Base-by-base conservation (phyloP, 192 early-diverging fungal species). In the Coemansia sp. region DNA sequence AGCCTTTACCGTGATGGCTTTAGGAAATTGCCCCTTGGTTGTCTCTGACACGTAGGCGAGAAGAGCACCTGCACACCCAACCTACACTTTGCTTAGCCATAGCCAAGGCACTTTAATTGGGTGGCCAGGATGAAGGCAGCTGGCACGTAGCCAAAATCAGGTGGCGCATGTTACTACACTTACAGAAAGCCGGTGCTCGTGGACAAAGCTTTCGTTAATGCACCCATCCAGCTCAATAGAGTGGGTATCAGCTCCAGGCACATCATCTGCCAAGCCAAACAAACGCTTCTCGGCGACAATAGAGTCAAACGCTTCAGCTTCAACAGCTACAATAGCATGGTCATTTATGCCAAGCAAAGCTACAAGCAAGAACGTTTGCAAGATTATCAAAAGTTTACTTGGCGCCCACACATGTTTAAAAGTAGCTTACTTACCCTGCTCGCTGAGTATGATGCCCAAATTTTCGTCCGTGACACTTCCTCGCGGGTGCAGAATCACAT, bases 51-150 rank as follows among this genome's bases (percentile, higher is more conserved):
- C 43, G 58, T 80, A 56, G 1, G 62, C 63, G 4, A 80, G 41
- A 37, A 80, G 25, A 3, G 72, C 78, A 3, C 78, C 78, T 12
- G 69, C 68, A 21, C 73, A 75, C 25, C 63, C 78, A 36, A 80
- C 38, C 78, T 75, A 80, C 3, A 56, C 25, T 23, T 31, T 34
- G 42, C 12, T 62, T 47, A 43, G 42, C 16, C 11, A 7, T n/a
- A 10, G 9, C 31, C 31, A 31, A 31, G 4, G 31, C 47, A 52
- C 48, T 55, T 64, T 68, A 60, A 3, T 65, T 68, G 18, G 9
- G 26, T 9, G 28, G 59, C 31, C 59, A 20, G 9, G 37, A 31
- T 68, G 18, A 10, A 42, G 2, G 43, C 8, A 45, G 43, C 43
- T 45, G 31, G 11, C 1, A 38, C 11, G 11, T 11, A 52, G 20